Evolutionary conservation across 176 grass and related monocot genomes (phyloP), one percentile per base, ranked within the genome.

Genomic region (Leersia perrieri): DNA sequence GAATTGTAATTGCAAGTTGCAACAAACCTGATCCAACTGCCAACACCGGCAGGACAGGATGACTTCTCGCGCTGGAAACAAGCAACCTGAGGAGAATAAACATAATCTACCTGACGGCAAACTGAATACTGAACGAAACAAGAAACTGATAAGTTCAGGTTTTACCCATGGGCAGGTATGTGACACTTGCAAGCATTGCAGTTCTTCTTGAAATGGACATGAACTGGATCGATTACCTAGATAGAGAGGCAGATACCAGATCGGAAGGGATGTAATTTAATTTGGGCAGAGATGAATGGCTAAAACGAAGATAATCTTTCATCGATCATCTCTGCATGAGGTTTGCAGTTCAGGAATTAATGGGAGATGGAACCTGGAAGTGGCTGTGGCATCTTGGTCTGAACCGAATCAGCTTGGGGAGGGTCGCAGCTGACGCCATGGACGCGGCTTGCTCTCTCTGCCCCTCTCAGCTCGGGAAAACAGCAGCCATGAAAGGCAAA

Each of bases 381-480:
- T 26, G 26, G 58, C 11, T 76, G 42, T 60, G 45, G 73, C 60
- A 82, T 51, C 60, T 45, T 26, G 60, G 73, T 22, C 58, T 55
- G 20, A 73, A 33, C 42, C 16, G 73, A 29, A 86, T 51, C 82
- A 85, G 67, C 83, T 68, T 78, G 38, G 83, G 66, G 40, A 90
- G 65, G 45, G 26, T 73, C 13, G 60, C 45, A 18, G 79, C 73
- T 58, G 83, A 85, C 34, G 88, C 83, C 88, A 90, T 90, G 83
- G 83, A 67, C 23, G 72, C 40, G 8, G 11, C 12, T 27, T 4
- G 25, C 29, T 7, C 58, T 13, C 10, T 16, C 58, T 13, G 73
- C 7, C 16, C 49, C 1, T 65, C 82, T 34, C 44, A 38, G 73
- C 63, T 10, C 61, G 40, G 71, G 18, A 49, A 68, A 80, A 80